Base-by-base conservation (phyloP, 2,329 filamentous ascomycete species). In the Xylariaceae sp. region DNA sequence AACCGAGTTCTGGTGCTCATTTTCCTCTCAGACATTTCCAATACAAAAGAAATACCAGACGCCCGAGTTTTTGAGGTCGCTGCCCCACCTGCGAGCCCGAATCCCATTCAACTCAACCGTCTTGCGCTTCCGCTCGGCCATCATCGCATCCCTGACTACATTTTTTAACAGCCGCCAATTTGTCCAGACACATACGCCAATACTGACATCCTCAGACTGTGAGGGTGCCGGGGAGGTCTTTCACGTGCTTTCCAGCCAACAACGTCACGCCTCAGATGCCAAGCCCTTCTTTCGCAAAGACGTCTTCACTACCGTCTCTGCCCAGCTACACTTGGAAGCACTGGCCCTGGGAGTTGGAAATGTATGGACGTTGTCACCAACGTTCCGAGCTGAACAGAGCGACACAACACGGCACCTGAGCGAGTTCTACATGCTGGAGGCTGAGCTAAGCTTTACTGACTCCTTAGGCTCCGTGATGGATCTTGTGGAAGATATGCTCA, bases 361-460 rank as follows among this genome's bases (percentile, higher is more conserved):
- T 57, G 93, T 97, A 6, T 98, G 93, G 91, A 87, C 91, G 1
- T 70, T 98, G 10, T 93, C 91, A 4, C 93, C 93, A 3, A 94
- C 90, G 0, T 98, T 98, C 63, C 82, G 93, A 29, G 93, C 93
- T 4, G 93, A 96, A 66, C 84, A 83, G 62, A 96, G 90, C 67
- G 91, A 97, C 61, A 97, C 93, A 0, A 84, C 90, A 5, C 83
- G 93, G 22, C 93, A 98, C 67, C 74, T 98, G 50, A 95, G 89
- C 70, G 93, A 98, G 63, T 97, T 98, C 61, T 97, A 97, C 69
- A 97, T 98, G 93, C 79, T 98, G 2, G 93, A 98, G 67, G 91
- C 85, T 14, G 93, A 98, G 66, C 73, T 91, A 63, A 85, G 82
- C 59, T 95, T 95, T 64, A 79, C 85, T 34, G 75, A 86, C 37